Percentiles rank a stretch among this genome's conserved stretches.
Conservation (phyloP, 768 basidiomycete species). For the Pleurotus djamor region DNA sequence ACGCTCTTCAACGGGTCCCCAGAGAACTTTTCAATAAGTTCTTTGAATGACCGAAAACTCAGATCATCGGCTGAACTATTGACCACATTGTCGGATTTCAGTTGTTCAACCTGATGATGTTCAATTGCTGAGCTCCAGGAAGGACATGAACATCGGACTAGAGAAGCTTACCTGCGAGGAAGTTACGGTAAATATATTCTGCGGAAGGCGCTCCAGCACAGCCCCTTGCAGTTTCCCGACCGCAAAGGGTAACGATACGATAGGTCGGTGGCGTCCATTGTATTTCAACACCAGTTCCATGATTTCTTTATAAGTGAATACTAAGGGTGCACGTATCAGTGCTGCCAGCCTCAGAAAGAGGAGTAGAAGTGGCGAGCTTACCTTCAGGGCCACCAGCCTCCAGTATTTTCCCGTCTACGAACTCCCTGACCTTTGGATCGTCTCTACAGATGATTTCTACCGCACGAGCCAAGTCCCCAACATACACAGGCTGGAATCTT, state of each 20-base stretch:
- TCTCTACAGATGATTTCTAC: conserved; percentile 57
- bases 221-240: conserved; percentile 65
- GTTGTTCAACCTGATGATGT: conserved; percentile 52
- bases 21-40: conserved; percentile 34
- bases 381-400: conserved; percentile 38
- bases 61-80: conserved; percentile 22
- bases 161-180: conserved; percentile 71
- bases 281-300: conserved; percentile 63
- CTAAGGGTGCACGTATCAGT: conserved; percentile 26
- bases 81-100: conserved; percentile 58
- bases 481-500: conserved; percentile 73
- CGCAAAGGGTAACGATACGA: conserved; percentile 62
- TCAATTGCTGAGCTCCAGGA: too few relatives aligned
- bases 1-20: conserved; percentile 41
- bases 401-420: conserved; percentile 49
- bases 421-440: conserved; percentile 37
- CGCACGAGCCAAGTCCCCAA: conserved; percentile 60
- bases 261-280: conserved; percentile 48
- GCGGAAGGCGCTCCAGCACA: conserved; percentile 61
- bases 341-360: too few relatives aligned
- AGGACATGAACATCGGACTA: too few relatives aligned
- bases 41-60: conserved; percentile 29
- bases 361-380: conserved; percentile 10
- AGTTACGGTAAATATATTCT: conserved; percentile 67
- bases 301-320: conserved; percentile 64